Evolutionary conservation across 352 stramenopile genomes (phyloP).

Genomic region (Globisporangium cederbergense): DNA sequence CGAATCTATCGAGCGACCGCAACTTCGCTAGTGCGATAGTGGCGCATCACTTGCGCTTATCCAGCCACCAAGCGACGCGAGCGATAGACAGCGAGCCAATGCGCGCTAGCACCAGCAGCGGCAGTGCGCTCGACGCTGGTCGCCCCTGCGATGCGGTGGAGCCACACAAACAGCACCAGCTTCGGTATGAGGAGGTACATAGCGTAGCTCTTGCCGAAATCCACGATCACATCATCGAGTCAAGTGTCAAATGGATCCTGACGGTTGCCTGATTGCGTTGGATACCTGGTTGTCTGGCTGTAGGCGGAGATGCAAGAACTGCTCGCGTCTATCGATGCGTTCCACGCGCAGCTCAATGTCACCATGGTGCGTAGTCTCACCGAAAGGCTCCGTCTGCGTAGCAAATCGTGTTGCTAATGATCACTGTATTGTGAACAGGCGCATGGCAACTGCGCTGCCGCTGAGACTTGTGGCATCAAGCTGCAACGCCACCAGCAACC

Average conservation of each 20-base stretch:
- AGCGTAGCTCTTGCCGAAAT: not conserved
- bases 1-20: not conserved
- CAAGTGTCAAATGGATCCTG: not conserved
- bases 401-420: too few relatives aligned
- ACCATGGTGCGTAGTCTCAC: not conserved
- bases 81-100: not conserved
- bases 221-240: too few relatives aligned
- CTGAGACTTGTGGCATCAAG: not conserved
- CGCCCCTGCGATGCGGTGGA: not conserved
- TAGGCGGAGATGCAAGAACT: not conserved
- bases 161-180: not conserved
- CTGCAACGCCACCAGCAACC: not conserved
- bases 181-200: not conserved
- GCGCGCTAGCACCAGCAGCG: not conserved
- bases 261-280: not conserved
- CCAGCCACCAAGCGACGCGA: slow-evolving; percentile 3
- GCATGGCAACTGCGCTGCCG: not conserved
- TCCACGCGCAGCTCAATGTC: not conserved
- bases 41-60: slow-evolving; percentile 8
- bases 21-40: not conserved
- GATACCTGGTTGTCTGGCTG: not conserved
- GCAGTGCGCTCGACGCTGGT: not conserved
- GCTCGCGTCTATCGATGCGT: not conserved
- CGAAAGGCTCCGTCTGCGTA: not conserved
- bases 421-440: not conserved